Base-by-base conservation (phyloP, 2,329 filamentous ascomycete species). In the Alternaria angustiovoidea region DNA sequence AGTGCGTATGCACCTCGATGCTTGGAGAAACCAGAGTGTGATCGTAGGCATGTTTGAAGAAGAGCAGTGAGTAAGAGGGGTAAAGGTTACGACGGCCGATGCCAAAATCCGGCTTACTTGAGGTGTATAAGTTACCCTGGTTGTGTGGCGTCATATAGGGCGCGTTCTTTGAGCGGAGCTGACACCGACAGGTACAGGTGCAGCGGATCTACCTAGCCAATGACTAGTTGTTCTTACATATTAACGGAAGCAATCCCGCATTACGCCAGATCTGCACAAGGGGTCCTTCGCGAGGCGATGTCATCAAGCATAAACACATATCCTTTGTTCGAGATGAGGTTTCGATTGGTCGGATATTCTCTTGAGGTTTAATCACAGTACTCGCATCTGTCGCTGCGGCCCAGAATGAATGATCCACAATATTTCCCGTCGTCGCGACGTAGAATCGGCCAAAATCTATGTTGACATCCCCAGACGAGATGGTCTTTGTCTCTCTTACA, bases 11-110 rank as follows among this genome's bases (percentile, higher is more conserved):
- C 70, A 75, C 55, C 80, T 77, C 3, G 82, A 84, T 47, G 80
- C 79, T 71, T 83, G 80, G 9, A 84, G 78, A 65, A 84, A 83
- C 69, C 78, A 82, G 30, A 84, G 78, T 1, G 79, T 83, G 51
- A 83, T 81, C 4, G 39, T 41, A 14, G 39, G 39, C 18, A 41
- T 41, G 18, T 11, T 41, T 12, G 39, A 6, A 3, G 7, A 22
- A 11, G 1, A 20, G 39, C 4, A 41, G 11, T 1, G 18, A 22
- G 8, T 12, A 20, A 11, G 39, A 11, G n/a, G 9, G 4, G 38
- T 39, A 39, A 39, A 39, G 38, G 8, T 20, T 1, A 9, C 4
- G 38, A 39, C 9, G 5, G 16, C 16, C 7, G 9, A 16, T 11
- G 36, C 1, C n/a, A 38, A n/a, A 38, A 8, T 4, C 36, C 36